Conservation (phyloP, 352 stramenopile genomes). For the Globisporangium okanoganense region DNA sequence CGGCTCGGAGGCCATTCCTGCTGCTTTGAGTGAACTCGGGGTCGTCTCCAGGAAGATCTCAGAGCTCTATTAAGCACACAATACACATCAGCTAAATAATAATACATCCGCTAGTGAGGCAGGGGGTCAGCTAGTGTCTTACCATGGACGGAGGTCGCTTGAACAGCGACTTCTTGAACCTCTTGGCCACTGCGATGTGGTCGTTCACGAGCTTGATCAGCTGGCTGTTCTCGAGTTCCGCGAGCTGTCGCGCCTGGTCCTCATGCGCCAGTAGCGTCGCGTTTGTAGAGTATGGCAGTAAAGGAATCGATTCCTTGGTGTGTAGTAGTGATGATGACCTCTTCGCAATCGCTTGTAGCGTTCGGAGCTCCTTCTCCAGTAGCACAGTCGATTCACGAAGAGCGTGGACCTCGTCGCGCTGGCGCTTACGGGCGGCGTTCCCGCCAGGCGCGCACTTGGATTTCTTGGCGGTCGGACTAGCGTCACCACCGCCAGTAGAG, state of each 20-base stretch:
- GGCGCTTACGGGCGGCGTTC: constrained; percentile 11
- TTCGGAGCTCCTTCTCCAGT: constrained; percentile 4
- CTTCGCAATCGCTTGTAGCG: not conserved
- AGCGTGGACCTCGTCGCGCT: constrained; percentile 8
- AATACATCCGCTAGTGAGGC: no score
- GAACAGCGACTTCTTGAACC: not conserved
- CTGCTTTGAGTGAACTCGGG: not conserved
- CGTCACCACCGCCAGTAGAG: not conserved
- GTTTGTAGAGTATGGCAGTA: not conserved
- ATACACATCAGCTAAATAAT: no score
- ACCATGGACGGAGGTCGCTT: not conserved
- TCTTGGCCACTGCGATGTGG: not conserved
- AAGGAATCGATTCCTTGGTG: not conserved
- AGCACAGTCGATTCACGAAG: not conserved
- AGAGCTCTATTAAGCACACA: not conserved
- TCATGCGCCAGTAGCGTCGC: not conserved
- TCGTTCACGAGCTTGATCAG: not conserved
- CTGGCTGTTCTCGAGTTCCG: not conserved
- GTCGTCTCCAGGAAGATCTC: not conserved
- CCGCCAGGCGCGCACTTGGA: constrained; percentile 2
- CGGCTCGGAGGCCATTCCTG: not conserved
- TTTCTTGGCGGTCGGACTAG: not conserved
- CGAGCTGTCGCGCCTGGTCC: not conserved
- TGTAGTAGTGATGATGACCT: not conserved
- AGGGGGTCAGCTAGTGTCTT: not conserved